Evolutionary conservation across 2,329 filamentous ascomycete genomes (phyloP).

Genomic region (Fusarium sp.): DNA sequence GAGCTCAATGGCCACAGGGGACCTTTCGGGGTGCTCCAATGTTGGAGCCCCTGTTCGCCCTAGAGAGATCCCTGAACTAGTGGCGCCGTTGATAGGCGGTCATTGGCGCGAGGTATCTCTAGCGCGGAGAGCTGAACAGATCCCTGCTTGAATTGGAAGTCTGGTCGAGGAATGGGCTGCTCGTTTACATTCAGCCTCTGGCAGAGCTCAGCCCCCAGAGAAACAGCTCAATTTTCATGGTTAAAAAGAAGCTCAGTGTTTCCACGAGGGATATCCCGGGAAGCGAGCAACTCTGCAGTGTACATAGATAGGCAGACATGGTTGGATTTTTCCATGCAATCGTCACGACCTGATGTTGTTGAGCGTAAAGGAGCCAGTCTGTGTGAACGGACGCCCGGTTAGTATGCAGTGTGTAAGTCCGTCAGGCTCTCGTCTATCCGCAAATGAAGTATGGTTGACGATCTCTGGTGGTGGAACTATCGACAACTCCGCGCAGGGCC

Average conservation of each 20-base stretch:
- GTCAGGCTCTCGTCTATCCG: background rate
- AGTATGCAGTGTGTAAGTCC: slow-evolving; percentile 1
- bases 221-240: slow-evolving; percentile 25
- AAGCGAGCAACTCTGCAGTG: background rate
- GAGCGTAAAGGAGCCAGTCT: background rate
- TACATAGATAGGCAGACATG: background rate
- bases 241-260: slow-evolving; percentile 16
- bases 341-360: background rate
- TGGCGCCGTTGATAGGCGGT: slow-evolving; percentile 25
- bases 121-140: slow-evolving; percentile 44
- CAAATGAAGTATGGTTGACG: slow-evolving; percentile 18
- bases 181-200: slow-evolving; percentile 14
- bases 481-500: slow-evolving; percentile 17
- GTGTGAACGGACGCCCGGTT: background rate
- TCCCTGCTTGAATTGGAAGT: slow-evolving; percentile 14
- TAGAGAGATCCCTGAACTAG: slow-evolving; percentile 10
- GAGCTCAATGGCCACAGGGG: slow-evolving; percentile 34
- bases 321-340: background rate
- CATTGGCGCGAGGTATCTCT: slow-evolving; percentile 35
- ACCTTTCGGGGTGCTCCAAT: slow-evolving; percentile 19
- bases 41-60: slow-evolving; percentile 20
- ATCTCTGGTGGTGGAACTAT: slow-evolving; percentile 21
- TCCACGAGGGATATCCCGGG: background rate
- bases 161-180: slow-evolving; percentile 21
- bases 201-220: slow-evolving; percentile 25